A percentile compares a stretch with the other conserved stretches of the same genome.
These are phyloP conservation scores for Astragalus glycyphyllos DNA, from an alignment of 306 rosid genomes.

Conservation along the genomic window DNA sequence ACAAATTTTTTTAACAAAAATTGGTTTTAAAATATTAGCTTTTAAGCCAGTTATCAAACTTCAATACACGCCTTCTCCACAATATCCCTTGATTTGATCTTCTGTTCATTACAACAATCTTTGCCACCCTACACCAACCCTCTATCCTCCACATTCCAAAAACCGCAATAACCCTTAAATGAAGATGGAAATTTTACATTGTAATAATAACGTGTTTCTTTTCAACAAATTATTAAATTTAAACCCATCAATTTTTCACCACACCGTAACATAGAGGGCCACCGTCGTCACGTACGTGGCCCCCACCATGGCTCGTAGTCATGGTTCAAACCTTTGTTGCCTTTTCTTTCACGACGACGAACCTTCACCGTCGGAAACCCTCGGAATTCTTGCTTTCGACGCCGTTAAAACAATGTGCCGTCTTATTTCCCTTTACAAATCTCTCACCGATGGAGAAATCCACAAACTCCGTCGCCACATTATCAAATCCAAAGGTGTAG, in stretches of 20 bases:
- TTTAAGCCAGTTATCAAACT: no score
- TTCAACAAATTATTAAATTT: background rate
- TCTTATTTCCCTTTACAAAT: slow-evolving; percentile 60
- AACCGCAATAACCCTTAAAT: no score
- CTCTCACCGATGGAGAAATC: slow-evolving; percentile 61
- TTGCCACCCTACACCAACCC: no score
- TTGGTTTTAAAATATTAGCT: no score
- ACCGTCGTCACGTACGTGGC: slow-evolving; percentile 44
- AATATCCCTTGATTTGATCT: no score
- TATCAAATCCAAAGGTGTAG: slow-evolving; percentile 54
- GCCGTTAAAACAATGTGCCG: slow-evolving; percentile 70
- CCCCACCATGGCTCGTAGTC: slow-evolving; percentile 44
- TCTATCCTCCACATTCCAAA: no score
- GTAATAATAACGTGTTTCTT: background rate
- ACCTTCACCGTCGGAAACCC: slow-evolving; percentile 33
- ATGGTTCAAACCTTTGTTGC: slow-evolving; percentile 25
- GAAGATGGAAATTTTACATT: no score
- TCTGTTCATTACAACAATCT: no score
- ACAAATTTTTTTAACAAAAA: no score
- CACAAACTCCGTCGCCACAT: slow-evolving; percentile 41
- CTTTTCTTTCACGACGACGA: slow-evolving; percentile 47
- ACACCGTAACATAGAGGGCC: background rate
- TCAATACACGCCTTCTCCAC: no score
- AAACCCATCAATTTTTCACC: background rate
- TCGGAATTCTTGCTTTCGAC: slow-evolving; percentile 70